Conservation (phyloP, 495 filamentous ascomycete genomes). For the Penicillium lagena region DNA sequence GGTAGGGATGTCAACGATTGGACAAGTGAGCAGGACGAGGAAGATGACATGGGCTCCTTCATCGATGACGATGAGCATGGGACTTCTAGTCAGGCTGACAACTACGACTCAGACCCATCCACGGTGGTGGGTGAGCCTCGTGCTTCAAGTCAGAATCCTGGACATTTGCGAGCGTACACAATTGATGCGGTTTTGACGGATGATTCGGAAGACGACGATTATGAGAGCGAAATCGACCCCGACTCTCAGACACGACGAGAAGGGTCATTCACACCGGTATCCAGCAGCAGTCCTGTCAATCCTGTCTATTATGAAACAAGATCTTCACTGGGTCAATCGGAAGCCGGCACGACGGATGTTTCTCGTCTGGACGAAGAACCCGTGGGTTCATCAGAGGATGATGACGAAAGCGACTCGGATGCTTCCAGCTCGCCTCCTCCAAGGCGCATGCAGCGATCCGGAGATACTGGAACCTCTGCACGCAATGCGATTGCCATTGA, state of each 20-base stretch:
- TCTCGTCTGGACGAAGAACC: no score
- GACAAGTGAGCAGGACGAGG: conserved; percentile 6
- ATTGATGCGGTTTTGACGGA: background rate
- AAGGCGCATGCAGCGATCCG: background rate
- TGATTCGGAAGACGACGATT: background rate
- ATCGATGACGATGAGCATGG: conserved; percentile 30
- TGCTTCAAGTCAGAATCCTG: background rate
- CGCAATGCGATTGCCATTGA: conserved; percentile 17
- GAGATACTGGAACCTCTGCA: background rate
- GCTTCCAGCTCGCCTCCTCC: conserved; percentile 3
- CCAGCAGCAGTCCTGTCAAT: no score
- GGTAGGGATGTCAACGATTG: background rate
- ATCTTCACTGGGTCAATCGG: no score
- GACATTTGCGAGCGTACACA: no score
- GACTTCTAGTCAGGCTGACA: background rate
- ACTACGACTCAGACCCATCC: conserved; percentile 9
- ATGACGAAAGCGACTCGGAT: conserved; percentile 3
- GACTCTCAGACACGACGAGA: no score
- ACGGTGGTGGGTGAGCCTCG: conserved; percentile 5
- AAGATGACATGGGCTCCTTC: conserved; percentile 28
- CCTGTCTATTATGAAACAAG: no score
- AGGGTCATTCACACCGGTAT: no score
- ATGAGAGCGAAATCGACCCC: no score
- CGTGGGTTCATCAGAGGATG: background rate
- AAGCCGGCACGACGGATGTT: no score